These are phyloP conservation scores for Trametes sanguinea DNA, from an alignment of 768 basidiomycete genomes.

Conservation along the genomic window DNA sequence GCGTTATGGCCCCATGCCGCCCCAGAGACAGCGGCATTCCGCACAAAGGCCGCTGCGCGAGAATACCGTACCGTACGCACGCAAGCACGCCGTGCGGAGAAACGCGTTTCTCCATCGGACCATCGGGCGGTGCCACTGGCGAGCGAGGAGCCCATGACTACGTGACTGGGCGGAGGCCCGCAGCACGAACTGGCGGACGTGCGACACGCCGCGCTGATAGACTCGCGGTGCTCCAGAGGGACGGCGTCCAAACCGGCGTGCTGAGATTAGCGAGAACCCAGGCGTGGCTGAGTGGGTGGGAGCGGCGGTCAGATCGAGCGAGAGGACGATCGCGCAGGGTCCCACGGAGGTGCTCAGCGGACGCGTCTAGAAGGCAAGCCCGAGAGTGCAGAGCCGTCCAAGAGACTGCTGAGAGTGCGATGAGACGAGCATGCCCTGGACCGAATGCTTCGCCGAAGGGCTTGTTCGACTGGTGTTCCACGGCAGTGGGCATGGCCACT, in stretches of 20 bases:
- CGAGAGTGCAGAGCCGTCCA: no score
- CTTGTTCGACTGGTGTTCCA: no score
- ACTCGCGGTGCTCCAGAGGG: no score
- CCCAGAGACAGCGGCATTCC: neutral
- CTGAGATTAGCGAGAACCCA: neutral
- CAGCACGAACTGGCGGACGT: no score
- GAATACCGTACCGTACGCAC: neutral
- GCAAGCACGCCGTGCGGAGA: neutral
- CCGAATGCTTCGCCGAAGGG: neutral
- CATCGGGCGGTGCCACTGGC: neutral
- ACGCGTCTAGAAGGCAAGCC: neutral
- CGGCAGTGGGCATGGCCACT: no score
- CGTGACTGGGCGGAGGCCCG: neutral
- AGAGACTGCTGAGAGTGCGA: neutral
- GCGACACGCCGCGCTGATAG: no score
- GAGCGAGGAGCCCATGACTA: neutral
- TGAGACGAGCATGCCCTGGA: no score
- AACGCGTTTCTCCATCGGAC: neutral
- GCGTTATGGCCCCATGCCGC: no score
- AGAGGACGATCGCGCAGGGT: conserved; percentile 8
- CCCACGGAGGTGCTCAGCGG: conserved; percentile 11
- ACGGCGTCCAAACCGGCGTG: neutral
- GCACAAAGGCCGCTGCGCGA: neutral
- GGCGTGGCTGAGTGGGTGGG: conserved; percentile 4
- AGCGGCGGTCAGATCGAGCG: conserved; percentile 2